A percentile compares a stretch with the other conserved stretches of the same genome.
phyloP scores from a whole-genome alignment of 176 grass and related monocot genomes.

The Oryza nivara region DNA sequence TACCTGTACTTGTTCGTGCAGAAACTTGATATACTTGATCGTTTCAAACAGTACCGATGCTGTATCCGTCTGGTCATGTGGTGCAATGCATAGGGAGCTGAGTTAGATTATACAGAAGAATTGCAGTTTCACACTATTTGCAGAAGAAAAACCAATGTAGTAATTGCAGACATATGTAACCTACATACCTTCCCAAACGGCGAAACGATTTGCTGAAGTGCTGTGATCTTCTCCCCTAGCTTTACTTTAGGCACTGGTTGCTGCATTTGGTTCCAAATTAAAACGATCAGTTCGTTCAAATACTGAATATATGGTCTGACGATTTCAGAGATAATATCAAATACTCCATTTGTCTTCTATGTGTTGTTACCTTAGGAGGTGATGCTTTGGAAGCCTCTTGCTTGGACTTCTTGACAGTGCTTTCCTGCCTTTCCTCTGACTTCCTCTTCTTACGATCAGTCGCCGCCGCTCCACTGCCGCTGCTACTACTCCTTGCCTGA shows the following conservation, averaged over 20 bases:
- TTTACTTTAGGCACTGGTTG: constrained; percentile 83
- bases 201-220: constrained; percentile 87
- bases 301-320: constrained; percentile 15
- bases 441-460: constrained; percentile 61
- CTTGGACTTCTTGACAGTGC: constrained; percentile 56
- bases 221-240: constrained; percentile 82
- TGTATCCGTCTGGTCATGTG: constrained; percentile 77
- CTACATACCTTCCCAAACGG: constrained; percentile 86
- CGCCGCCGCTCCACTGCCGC: constrained; percentile 30
- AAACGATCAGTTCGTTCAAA: constrained; percentile 17
- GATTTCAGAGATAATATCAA: not conserved
- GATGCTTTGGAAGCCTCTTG: constrained; percentile 53
- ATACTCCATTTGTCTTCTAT: not conserved
- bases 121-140: not conserved
- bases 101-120: not conserved
- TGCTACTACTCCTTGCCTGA: constrained; percentile 54
- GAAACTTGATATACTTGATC: constrained; percentile 82
- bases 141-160: not conserved
- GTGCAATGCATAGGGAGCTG: not conserved
- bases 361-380: constrained; percentile 58
- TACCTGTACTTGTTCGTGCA: constrained; percentile 99
- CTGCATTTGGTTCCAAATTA: constrained; percentile 42
- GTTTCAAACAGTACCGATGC: constrained; percentile 89
- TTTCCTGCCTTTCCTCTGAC: constrained; percentile 47
- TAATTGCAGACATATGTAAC: not conserved